A percentile compares a stretch with the other conserved stretches of the same genome.
Conservation (phyloP, 2,329 filamentous ascomycete species). For the Dichotomopilus funicola region DNA sequence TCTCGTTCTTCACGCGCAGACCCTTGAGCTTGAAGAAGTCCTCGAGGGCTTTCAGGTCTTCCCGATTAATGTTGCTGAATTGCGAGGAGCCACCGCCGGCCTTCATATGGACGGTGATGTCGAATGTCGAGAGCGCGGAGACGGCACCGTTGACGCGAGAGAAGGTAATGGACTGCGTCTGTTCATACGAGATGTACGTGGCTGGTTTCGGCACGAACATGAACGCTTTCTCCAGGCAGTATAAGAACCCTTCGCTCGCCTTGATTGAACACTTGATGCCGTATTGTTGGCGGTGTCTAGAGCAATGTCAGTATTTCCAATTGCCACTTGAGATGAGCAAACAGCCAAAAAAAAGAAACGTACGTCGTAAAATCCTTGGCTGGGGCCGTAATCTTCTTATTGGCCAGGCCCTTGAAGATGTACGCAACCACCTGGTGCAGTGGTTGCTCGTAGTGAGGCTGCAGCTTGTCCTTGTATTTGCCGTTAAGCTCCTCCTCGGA, state of each 20-base stretch:
- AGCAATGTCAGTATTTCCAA: not conserved
- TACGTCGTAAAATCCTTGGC: conserved; percentile 87
- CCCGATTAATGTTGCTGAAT: conserved; percentile 98
- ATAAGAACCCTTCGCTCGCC: conserved; percentile 94
- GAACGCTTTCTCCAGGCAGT: conserved; percentile 95
- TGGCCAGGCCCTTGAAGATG: conserved; percentile 88
- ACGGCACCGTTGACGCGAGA: conserved; percentile 91
- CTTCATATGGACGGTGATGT: conserved; percentile 91
- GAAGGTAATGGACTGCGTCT: conserved; percentile 86
- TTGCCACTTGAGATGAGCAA: not conserved
- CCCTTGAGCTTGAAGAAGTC: conserved; percentile 96
- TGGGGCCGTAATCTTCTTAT: conserved; percentile 90
- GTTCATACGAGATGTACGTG: conserved; percentile 93
- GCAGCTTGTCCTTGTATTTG: conserved; percentile 83
- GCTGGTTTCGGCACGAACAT: conserved; percentile 99
- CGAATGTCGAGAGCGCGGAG: conserved; percentile 90
- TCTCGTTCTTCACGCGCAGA: conserved; percentile 96
- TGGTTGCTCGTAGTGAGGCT: conserved; percentile 85
- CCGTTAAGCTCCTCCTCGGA: conserved; percentile 79
- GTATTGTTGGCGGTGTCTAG: conserved; percentile 78
- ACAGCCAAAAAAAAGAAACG: conserved; percentile 20
- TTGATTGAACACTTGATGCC: conserved; percentile 99
- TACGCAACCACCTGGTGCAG: conserved; percentile 90
- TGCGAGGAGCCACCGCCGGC: conserved; percentile 80
- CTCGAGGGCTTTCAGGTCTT: conserved; percentile 95